A percentile compares a stretch with the other conserved stretches of the same genome.
Conservation (phyloP, 768 basidiomycete species). For the Tylopilus cervinicoccineus region DNA sequence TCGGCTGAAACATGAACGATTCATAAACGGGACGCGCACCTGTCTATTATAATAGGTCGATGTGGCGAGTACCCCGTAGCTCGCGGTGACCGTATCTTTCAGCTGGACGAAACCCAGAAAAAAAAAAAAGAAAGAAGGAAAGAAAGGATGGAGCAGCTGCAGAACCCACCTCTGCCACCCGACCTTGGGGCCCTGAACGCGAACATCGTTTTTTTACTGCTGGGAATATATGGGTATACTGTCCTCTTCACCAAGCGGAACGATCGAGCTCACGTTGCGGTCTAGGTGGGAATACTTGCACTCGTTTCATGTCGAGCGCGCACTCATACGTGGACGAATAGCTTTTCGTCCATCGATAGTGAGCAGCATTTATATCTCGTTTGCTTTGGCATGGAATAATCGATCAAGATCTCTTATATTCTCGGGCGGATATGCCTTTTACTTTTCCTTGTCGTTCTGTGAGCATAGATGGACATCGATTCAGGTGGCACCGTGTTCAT, state of each 20-base stretch:
- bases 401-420: constrained; percentile 20
- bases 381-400: not conserved
- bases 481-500: not conserved
- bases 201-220: not conserved
- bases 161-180: not conserved
- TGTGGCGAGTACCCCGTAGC: not conserved
- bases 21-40: not conserved
- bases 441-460: constrained; percentile 11
- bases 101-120: not conserved
- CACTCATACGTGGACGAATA: constrained; percentile 10
- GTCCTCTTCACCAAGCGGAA: not conserved
- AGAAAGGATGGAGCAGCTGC: not conserved
- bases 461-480: not conserved
- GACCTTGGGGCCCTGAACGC: not conserved
- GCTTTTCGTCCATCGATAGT: constrained; percentile 19
- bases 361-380: constrained; percentile 3
- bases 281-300: not conserved
- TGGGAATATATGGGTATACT: not conserved
- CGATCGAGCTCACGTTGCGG: not conserved
- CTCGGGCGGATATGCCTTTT: constrained; percentile 13
- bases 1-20: not conserved
- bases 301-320: constrained; percentile 15
- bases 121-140: too few relatives aligned
- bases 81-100: not conserved
- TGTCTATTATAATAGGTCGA: too few relatives aligned